Base-by-base conservation (phyloP, 805 yeast species). In the Debaryomyces tyrocola region DNA sequence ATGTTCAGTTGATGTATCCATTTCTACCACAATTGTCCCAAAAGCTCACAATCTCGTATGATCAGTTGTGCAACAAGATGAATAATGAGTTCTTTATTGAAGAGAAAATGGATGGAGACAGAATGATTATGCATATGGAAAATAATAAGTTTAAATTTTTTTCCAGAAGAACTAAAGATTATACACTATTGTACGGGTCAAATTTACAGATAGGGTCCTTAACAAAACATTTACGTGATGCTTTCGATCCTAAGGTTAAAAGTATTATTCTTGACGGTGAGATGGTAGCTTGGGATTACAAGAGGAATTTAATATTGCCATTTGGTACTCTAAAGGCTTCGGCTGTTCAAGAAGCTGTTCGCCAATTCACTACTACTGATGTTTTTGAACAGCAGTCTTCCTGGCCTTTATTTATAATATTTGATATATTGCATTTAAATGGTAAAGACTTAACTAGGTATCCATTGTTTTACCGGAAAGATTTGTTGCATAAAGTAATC, bases 21-120 rank as follows among this genome's bases (percentile, higher is more conserved):
- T 92, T 90, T 62, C 75, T 79, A 18, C 96, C 97, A 0, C 96
- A 88, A 65, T 65, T 86, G 17, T 84, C 96, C 0, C 73, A 78
- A 31, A 84, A 82, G 49, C 69, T 83, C 1, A 69, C 70, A 27
- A 65, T 70, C 3, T 67, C 78, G 12, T 82, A 84, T 58, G 74
- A 72, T 2, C 68, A 73, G 3, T 63, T 86, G 17, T 78, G 83
- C n/a, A 56, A 63, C 6, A 68, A 63, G 20, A 69, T 87, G 58
- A 56, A 53, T 15, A 57, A 55, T 31, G 56, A 62, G 37, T 89
- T 90, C 56, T 77, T 75, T 43, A 80, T 92, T 8, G 98, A 92
- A 58, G 97, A 92, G 61, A 92, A 92, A 60, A 77, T 90, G 68
- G 97, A 92, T 64, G 99, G 98, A 2, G 97, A 92, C 63, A 69